Base-by-base conservation (phyloP, 495 filamentous ascomycete genomes). In the Thozetella sp. region DNA sequence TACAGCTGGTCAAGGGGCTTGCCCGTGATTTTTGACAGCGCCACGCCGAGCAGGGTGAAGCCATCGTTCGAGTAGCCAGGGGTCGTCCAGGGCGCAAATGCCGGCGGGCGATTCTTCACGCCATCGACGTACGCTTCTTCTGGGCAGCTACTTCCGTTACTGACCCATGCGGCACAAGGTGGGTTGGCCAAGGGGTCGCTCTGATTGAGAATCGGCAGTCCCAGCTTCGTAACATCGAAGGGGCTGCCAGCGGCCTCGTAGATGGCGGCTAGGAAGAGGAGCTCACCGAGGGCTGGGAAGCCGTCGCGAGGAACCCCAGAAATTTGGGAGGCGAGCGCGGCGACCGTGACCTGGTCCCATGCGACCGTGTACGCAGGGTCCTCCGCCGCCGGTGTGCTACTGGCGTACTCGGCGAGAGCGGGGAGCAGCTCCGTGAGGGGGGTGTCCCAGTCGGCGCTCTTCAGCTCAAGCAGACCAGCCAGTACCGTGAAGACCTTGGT, bases 271-370 rank as follows among this genome's bases (percentile, higher is more conserved):
- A 58, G 22, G 22, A 54, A 3, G 12, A 46, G 43, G 48, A 63
- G 43, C 37, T 75, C 59, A 17, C 51, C 50, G 46, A 46, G 30
- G 30, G 50, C 37, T 37, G 64, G 63, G 53, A 63, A 59, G 67
- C 71, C 76, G 20, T 78, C 68, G 58, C 73, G 66, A n/a, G 66
- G 62, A 25, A 80, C 63, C 9, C 80, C 80, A 19, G 75, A 65
- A 30, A 80, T 59, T 53, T 82, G 78, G 45, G 75, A 72, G 0
- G 76, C 76, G 27, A 83, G 66, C 10, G 78, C 72, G 15, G 76
- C 68, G 6, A 79, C 67, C 0, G 78, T 81, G 45, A 80, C 65
- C 15, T 80, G 70, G 11, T 76, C 63, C 80, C 79, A 82, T 22
- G 67, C 68, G 48, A 50, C 53, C 10, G 59, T 50, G 30, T 22